A percentile compares a stretch with the other conserved stretches of the same genome.
phyloP scores from a whole-genome alignment of 345 rosid genomes.

The Populus tremula region DNA sequence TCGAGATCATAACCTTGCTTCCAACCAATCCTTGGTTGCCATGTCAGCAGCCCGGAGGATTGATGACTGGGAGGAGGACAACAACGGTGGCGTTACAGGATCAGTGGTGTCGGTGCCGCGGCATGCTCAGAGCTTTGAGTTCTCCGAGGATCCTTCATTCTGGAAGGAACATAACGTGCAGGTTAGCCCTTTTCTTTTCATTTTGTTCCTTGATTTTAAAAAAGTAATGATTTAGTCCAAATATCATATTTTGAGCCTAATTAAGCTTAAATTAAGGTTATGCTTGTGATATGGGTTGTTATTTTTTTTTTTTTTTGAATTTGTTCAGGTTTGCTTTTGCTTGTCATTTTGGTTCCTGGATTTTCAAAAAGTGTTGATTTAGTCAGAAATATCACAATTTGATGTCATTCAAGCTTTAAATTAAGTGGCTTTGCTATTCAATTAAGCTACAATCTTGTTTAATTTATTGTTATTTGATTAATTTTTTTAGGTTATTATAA shows the following conservation, averaged over 20 bases:
- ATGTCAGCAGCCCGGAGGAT: slow-evolving; percentile 39
- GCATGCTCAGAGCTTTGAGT: slow-evolving; percentile 57
- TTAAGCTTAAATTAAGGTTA: background rate
- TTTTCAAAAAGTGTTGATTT: background rate
- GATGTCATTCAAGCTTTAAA: background rate
- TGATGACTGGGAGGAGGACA: slow-evolving; percentile 45
- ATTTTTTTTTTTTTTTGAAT: too few relatives aligned
- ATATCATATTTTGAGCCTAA: background rate
- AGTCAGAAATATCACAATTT: background rate
- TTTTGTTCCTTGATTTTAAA: background rate
- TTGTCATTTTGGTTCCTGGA: background rate
- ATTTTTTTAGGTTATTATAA: slow-evolving; percentile 66
- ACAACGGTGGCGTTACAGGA: slow-evolving; percentile 14
- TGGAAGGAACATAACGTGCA: slow-evolving; percentile 98
- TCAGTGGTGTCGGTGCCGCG: slow-evolving; percentile 23
- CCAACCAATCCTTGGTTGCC: slow-evolving; percentile 22
- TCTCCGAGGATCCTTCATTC: slow-evolving; percentile 83
- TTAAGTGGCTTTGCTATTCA: background rate
- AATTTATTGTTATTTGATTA: background rate
- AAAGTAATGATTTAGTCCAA: background rate
- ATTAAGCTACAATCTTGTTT: background rate
- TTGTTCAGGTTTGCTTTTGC: slow-evolving; percentile 53
- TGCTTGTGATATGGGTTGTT: too few relatives aligned
- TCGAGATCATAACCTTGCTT: slow-evolving; percentile 28
- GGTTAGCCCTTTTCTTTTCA: slow-evolving; percentile 28